Conservation (phyloP, 2,329 filamentous ascomycete genomes). For the Plenodomus lindquistii region DNA sequence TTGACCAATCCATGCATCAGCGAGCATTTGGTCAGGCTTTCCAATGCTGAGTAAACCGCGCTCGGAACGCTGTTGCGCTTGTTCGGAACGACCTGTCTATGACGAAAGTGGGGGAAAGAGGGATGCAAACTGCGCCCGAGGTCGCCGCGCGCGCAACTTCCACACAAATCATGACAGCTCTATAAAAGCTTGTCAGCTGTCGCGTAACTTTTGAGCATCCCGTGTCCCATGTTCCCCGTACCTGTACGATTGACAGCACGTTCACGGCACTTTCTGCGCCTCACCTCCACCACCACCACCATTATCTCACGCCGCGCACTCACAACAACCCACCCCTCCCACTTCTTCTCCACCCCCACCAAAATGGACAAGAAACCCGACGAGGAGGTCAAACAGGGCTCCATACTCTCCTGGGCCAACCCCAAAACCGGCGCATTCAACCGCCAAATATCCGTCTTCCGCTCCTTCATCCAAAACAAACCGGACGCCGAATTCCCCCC, state of each 20-base stretch:
- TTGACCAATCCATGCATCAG: not conserved
- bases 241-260: not conserved
- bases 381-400: not conserved
- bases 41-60: not conserved
- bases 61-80: not conserved
- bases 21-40: not conserved
- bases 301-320: not conserved
- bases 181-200: not conserved
- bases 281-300: not conserved
- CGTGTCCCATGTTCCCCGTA: not conserved
- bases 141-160: not conserved
- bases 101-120: not conserved
- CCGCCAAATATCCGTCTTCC: constrained; percentile 80
- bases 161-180: not conserved
- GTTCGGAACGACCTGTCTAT: not conserved
- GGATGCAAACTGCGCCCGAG: not conserved
- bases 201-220: not conserved
- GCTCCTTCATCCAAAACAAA: constrained; percentile 75
- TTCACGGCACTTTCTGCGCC: not conserved
- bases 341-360: not conserved
- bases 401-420: constrained; percentile 79
- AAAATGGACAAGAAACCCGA: constrained; percentile 29
- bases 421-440: constrained; percentile 92
- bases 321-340: not conserved
- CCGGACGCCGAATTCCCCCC: constrained; percentile 75